Evolutionary conservation across 768 basidiomycete genomes (phyloP).

Genomic region (Mrakia frigida): DNA sequence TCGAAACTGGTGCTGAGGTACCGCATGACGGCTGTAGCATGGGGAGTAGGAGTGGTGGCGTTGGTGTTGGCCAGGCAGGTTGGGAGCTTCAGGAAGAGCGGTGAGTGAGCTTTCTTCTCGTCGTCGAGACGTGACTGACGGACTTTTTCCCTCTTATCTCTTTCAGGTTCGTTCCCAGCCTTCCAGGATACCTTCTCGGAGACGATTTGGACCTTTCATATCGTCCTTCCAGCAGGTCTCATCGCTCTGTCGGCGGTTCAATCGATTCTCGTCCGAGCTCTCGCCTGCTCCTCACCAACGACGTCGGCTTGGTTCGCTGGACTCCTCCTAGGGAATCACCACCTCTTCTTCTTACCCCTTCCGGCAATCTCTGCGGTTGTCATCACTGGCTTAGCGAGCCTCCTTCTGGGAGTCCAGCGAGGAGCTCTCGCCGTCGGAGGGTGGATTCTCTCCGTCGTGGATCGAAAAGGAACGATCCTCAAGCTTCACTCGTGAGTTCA

Average conservation of each 20-base stretch:
- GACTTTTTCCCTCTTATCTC: slow-evolving; percentile 26
- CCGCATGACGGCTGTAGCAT: slow-evolving; percentile 63
- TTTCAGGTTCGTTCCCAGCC: slow-evolving; percentile 30
- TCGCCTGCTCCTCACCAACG: background rate
- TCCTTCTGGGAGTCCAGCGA: background rate
- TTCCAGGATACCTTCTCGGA: slow-evolving; percentile 31
- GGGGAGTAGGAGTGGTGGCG: slow-evolving; percentile 67
- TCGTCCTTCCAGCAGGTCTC: background rate
- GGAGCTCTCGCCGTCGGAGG: background rate
- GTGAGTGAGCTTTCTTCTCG: slow-evolving; percentile 27
- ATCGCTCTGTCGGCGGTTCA: slow-evolving; percentile 1
- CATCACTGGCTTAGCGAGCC: background rate
- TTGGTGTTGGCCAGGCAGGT: slow-evolving; percentile 48
- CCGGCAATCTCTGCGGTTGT: background rate
- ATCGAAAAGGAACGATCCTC: background rate
- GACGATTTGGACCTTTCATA: background rate
- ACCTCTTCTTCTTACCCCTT: slow-evolving; percentile 1
- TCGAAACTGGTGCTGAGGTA: slow-evolving; percentile 71
- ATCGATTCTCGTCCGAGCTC: background rate
- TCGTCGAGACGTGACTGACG: background rate
- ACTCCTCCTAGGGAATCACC: slow-evolving; percentile 17
- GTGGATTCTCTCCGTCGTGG: background rate
- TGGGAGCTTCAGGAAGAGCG: slow-evolving; percentile 28
- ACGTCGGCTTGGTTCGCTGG: slow-evolving; percentile 5
- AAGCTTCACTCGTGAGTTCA: background rate